Conservation (phyloP, 2,329 filamentous ascomycete species). For the Claviceps purpurea region DNA sequence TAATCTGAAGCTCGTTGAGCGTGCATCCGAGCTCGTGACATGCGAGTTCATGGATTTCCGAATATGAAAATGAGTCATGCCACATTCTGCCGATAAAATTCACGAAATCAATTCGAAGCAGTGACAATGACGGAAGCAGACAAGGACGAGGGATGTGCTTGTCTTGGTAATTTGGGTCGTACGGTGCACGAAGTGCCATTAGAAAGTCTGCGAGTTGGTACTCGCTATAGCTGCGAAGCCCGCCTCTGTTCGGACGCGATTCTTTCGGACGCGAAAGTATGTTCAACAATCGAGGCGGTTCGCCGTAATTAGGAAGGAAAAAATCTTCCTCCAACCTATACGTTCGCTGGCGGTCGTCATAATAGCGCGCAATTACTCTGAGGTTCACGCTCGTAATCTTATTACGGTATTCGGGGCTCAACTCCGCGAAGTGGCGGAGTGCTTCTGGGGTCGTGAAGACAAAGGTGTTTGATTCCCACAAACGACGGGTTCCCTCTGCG, state of each 20-base stretch:
- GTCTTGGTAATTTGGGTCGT: slow-evolving; percentile 25
- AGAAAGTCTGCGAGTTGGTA: slow-evolving; percentile 40
- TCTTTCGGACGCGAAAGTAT: slow-evolving; percentile 31
- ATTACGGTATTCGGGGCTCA: slow-evolving; percentile 28
- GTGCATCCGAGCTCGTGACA: slow-evolving; percentile 40
- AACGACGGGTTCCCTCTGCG: slow-evolving; percentile 33
- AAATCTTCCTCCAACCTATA: slow-evolving; percentile 29
- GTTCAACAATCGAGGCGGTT: slow-evolving; percentile 23
- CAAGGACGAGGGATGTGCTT: slow-evolving; percentile 24
- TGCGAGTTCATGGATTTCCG: slow-evolving; percentile 37
- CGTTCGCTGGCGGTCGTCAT: slow-evolving; percentile 33
- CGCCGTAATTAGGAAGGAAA: slow-evolving; percentile 30
- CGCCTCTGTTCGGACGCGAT: slow-evolving; percentile 31
- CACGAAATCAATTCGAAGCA: slow-evolving; percentile 39
- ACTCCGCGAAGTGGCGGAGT: slow-evolving; percentile 34
- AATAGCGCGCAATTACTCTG: slow-evolving; percentile 41
- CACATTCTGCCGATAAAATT: slow-evolving; percentile 36
- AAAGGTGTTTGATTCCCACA: slow-evolving; percentile 41
- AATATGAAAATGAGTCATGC: slow-evolving; percentile 20
- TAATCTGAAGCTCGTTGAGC: slow-evolving; percentile 38
- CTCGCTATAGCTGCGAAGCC: slow-evolving; percentile 42
- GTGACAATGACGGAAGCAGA: slow-evolving; percentile 33
- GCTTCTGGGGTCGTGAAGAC: slow-evolving; percentile 39
- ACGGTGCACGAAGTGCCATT: slow-evolving; percentile 35
- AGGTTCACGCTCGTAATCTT: slow-evolving; percentile 33